These are phyloP conservation scores for Rostrohypoxylon terebratum DNA, from an alignment of 495 filamentous ascomycete species.

Conservation along the genomic window DNA sequence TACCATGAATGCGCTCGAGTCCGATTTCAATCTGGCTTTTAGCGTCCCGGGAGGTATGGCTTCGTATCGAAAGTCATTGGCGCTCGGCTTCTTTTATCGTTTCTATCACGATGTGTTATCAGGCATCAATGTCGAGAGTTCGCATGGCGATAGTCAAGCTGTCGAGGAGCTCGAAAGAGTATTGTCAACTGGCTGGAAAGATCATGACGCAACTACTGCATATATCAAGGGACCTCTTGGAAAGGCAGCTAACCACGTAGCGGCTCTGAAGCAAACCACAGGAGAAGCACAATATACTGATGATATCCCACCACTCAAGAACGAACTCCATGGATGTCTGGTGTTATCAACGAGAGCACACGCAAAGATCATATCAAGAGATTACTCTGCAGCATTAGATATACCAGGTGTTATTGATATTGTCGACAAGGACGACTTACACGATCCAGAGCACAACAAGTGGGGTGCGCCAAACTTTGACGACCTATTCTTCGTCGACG, in stretches of 20 bases:
- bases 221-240: constrained; percentile 85
- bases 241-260: constrained; percentile 83
- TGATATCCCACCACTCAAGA: constrained; percentile 87
- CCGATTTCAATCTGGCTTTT: constrained; percentile 87
- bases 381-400: constrained; percentile 78
- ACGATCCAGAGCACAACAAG: constrained; percentile 76
- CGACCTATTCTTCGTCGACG: constrained; percentile 86
- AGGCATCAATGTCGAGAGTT: constrained; percentile 55
- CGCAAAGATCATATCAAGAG: constrained; percentile 83
- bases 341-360: constrained; percentile 91
- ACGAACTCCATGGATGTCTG: constrained; percentile 88
- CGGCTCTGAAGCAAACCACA: constrained; percentile 91
- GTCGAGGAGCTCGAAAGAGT: constrained; percentile 74
- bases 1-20: constrained; percentile 84
- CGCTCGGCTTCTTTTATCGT: constrained; percentile 87
- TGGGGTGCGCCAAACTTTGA: constrained; percentile 92
- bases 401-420: constrained; percentile 82
- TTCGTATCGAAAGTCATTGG: constrained; percentile 90
- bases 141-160: constrained; percentile 67
- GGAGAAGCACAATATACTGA: constrained; percentile 97
- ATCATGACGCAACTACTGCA: constrained; percentile 66
- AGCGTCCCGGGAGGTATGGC: constrained; percentile 96
- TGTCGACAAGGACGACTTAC: constrained; percentile 83
- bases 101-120: constrained; percentile 79
- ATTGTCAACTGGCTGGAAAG: constrained; percentile 72